Conservation (phyloP, 768 basidiomycete species). For the Gyrodon lividus region DNA sequence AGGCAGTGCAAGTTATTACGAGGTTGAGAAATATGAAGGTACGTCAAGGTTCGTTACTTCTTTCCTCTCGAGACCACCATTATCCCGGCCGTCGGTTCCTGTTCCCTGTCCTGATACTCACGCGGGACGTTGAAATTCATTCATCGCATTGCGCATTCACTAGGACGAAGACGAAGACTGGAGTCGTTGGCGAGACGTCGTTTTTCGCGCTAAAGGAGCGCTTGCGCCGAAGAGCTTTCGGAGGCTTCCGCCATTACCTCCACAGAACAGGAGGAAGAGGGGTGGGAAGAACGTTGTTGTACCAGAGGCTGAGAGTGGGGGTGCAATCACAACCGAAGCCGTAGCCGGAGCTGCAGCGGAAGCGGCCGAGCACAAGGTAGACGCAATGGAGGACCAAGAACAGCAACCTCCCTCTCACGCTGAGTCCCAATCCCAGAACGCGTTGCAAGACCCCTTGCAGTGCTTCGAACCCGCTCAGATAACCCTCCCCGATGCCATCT, state of each 20-base stretch:
- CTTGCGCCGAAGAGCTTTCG: conserved; percentile 37
- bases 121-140: background rate
- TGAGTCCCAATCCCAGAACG: background rate
- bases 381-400: background rate
- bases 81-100: conserved; percentile 5
- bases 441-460: background rate
- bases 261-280: conserved; percentile 57
- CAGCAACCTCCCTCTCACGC: background rate
- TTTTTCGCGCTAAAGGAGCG: conserved; percentile 72
- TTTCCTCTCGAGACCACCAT: background rate
- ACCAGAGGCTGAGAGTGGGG: conserved; percentile 7
- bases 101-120: background rate
- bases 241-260: conserved; percentile 45
- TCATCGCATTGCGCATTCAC: background rate
- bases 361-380: background rate
- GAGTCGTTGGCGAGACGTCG: conserved; percentile 84
- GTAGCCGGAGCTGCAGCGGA: conserved; percentile 1
- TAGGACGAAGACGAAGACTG: conserved; percentile 88
- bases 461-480: conserved; percentile 19
- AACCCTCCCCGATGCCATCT: conserved; percentile 51
- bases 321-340: too few species aligned
- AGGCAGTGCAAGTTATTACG: conserved; percentile 78
- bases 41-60: conserved; percentile 12
- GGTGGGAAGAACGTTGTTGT: conserved; percentile 42
- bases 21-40: conserved; percentile 83